Conservation (phyloP, 148 eudicot genomes). For the Camellia lanceoleosa region DNA sequence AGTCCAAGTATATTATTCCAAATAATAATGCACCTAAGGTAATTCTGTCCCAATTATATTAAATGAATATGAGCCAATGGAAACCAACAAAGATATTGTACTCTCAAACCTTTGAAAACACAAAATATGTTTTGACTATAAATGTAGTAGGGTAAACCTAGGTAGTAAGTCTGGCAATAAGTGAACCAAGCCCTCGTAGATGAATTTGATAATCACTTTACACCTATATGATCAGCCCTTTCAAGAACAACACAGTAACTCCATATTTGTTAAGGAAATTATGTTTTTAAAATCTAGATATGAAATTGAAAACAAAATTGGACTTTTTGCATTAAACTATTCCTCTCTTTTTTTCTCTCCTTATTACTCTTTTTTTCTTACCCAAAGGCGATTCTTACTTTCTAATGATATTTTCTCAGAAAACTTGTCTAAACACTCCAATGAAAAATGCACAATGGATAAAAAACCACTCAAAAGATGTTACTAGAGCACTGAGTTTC, state of each 20-base stretch:
- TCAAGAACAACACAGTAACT: neutral
- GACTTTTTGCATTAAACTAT: neutral
- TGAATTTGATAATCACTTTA: neutral
- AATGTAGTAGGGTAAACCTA: neutral
- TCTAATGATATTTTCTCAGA: neutral
- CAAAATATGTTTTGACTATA: neutral
- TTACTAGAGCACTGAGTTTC: neutral
- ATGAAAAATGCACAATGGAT: neutral
- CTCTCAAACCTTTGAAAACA: neutral
- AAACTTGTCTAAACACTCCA: neutral
- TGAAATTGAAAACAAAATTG: neutral
- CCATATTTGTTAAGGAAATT: neutral
- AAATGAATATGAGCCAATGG: neutral
- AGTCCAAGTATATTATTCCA: neutral
- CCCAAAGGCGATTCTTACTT: neutral
- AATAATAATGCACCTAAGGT: neutral
- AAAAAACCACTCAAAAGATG: neutral
- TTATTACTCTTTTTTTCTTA: neutral
- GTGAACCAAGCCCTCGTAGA: neutral
- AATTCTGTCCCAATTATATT: neutral
- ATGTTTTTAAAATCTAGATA: neutral
- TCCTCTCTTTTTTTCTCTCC: neutral
- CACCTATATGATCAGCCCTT: neutral
- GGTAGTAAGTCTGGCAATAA: neutral
- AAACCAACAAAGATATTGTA: neutral